Conservation (phyloP, 2,329 filamentous ascomycete species). For the Dactylonectria macrodidyma region DNA sequence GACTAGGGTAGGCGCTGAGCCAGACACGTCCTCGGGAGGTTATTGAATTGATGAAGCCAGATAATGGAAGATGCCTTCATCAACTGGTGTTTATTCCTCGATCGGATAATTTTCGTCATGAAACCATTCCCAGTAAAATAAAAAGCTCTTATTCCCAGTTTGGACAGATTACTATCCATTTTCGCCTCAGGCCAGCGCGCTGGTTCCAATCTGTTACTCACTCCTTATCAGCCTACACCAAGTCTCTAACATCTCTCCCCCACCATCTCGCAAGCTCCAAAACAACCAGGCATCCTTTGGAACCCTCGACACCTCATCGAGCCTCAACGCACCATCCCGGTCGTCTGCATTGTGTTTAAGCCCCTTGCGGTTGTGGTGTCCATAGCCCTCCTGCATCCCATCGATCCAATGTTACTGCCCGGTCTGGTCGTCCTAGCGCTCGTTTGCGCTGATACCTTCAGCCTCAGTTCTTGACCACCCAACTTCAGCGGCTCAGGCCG, state of each 20-base stretch:
- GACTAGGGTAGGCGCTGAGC: slow-evolving; percentile 23
- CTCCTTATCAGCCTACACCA: slow-evolving; percentile 32
- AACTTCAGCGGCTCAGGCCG: slow-evolving; percentile 36
- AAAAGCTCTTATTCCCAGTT: neutral
- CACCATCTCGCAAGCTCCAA: slow-evolving; percentile 6
- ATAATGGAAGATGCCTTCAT: slow-evolving; percentile 6
- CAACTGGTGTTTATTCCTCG: no score
- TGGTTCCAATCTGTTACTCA: neutral
- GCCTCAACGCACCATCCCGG: slow-evolving; percentile 40
- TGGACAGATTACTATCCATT: neutral
- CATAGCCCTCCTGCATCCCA: neutral
- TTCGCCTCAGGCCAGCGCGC: neutral
- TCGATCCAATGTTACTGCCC: slow-evolving; percentile 9
- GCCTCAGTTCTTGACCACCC: slow-evolving; percentile 28
- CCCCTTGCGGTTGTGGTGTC: slow-evolving; percentile 18
- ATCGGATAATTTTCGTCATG: no score
- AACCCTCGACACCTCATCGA: slow-evolving; percentile 38
- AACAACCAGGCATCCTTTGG: slow-evolving; percentile 40
- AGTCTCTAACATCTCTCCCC: slow-evolving; percentile 15
- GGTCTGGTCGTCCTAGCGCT: slow-evolving; percentile 3
- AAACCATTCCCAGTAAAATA: neutral
- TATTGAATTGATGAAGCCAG: slow-evolving; percentile 25
- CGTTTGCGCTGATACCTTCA: slow-evolving; percentile 19
- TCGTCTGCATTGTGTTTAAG: slow-evolving; percentile 16
- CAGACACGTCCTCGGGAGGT: slow-evolving; percentile 4